A percentile compares a stretch with the other conserved stretches of the same genome.
phyloP scores from a whole-genome alignment of 176 grass and related monocot species.

The Zizania latifolia region DNA sequence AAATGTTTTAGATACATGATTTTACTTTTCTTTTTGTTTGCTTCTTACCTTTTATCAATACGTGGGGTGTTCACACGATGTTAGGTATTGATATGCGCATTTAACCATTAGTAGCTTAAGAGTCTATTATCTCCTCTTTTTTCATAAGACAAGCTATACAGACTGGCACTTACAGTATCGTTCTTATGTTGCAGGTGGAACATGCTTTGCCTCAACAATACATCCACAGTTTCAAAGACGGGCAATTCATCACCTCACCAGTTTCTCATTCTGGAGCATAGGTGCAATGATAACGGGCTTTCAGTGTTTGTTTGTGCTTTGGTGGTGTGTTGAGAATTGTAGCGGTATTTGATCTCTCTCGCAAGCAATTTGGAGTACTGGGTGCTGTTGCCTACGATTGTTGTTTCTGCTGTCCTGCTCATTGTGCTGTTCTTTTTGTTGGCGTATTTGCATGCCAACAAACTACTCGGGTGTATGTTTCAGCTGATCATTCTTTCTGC shows the following conservation, averaged over 20 bases:
- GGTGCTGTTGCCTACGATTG: not conserved
- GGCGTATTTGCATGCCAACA: slow-evolving; percentile 23
- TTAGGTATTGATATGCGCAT: not conserved
- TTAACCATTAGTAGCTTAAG: not conserved
- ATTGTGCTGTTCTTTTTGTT: slow-evolving; percentile 3
- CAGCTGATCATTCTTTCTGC: slow-evolving; percentile 27
- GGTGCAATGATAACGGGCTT: not conserved
- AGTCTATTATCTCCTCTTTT: not conserved
- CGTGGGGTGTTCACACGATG: not conserved
- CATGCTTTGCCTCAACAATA: slow-evolving; percentile 86
- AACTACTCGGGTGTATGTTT: slow-evolving; percentile 2
- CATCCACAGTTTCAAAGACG: slow-evolving; percentile 68
- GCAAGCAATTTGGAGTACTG: not conserved
- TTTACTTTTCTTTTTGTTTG: not conserved
- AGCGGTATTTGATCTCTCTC: not conserved
- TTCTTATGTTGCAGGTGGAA: slow-evolving; percentile 56
- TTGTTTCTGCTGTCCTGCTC: slow-evolving; percentile 13
- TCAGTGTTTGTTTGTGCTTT: slow-evolving; percentile 21
- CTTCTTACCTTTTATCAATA: not conserved
- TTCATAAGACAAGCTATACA: not conserved
- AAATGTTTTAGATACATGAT: not conserved
- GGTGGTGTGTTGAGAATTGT: slow-evolving; percentile 22
- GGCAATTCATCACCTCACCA: slow-evolving; percentile 64
- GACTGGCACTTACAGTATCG: not conserved
- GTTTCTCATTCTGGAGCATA: slow-evolving; percentile 85